A percentile compares a stretch with the other conserved stretches of the same genome.
Conservation (phyloP, 805 yeast genomes). For the Lachancea meyersii region DNA sequence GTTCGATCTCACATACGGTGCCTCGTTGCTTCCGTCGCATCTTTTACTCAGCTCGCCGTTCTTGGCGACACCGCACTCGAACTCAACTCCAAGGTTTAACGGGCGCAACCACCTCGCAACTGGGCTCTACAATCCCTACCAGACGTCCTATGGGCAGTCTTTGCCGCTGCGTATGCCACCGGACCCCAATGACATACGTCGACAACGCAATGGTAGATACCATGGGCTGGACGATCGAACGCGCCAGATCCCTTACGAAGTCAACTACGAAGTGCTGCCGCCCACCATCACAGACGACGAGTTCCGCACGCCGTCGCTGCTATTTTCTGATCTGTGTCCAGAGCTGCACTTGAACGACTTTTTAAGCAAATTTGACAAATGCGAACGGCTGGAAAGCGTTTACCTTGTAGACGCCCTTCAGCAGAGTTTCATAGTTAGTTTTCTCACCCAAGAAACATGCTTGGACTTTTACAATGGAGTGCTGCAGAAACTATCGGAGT, state of each 20-base stretch:
- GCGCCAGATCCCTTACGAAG: constrained; percentile 17
- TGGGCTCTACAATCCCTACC: background rate
- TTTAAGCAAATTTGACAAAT: constrained; percentile 40
- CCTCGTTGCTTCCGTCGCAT: constrained; percentile 58
- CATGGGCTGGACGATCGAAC: constrained; percentile 1
- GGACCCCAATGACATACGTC: background rate
- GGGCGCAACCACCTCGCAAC: background rate
- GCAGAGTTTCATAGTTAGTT: constrained; percentile 23
- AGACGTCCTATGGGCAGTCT: background rate
- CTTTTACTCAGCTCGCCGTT: constrained; percentile 56
- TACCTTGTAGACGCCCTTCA: constrained; percentile 32
- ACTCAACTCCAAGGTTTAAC: background rate
- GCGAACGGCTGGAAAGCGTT: constrained; percentile 60
- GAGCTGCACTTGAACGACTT: constrained; percentile 21
- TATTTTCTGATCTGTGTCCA: constrained; percentile 24
- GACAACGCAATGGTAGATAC: background rate
- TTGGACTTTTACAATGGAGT: constrained; percentile 35
- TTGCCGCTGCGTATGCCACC: constrained; percentile 6
- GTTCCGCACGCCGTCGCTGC: constrained; percentile 29
- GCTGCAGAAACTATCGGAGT: constrained; percentile 33
- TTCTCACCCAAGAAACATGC: constrained; percentile 33
- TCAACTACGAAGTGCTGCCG: constrained; percentile 15
- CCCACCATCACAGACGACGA: constrained; percentile 28
- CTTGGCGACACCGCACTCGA: constrained; percentile 33
- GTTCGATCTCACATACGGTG: constrained; percentile 52